These are phyloP conservation scores for Cicer pinnatifidum DNA, from an alignment of 306 rosid genomes.

Conservation along the genomic window DNA sequence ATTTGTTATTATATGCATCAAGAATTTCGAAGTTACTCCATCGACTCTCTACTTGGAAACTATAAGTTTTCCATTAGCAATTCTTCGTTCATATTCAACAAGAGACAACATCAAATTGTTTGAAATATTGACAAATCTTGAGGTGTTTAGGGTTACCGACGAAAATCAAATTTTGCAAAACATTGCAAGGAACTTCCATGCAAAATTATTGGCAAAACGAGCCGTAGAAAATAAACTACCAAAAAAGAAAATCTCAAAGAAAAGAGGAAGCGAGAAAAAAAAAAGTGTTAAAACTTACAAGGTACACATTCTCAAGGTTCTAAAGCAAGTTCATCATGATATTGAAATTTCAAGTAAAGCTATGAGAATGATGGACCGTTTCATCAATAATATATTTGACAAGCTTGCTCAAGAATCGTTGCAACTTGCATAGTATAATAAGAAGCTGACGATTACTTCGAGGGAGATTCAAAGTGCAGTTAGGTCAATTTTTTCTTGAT, in stretches of 20 bases:
- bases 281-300: conserved; percentile 74
- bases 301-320: conserved; percentile 78
- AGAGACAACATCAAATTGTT: too few species aligned
- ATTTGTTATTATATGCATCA: too few species aligned
- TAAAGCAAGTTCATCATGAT: conserved; percentile 75
- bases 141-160: too few species aligned
- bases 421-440: conserved; percentile 71
- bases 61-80: too few species aligned
- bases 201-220: too few species aligned
- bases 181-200: too few species aligned
- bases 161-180: too few species aligned
- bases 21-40: too few species aligned
- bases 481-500: conserved; percentile 66
- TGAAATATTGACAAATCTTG: too few species aligned
- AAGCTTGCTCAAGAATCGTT: conserved; percentile 76
- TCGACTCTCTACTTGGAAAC: too few species aligned
- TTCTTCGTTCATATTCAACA: too few species aligned
- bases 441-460: conserved; percentile 73
- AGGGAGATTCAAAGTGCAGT: conserved; percentile 82
- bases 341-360: conserved; percentile 78
- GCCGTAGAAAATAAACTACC: too few species aligned
- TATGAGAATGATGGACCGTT: conserved; percentile 78
- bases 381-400: conserved; percentile 76
- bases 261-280: conserved; percentile 62
- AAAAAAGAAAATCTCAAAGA: conserved; percentile 40